A percentile compares a stretch with the other conserved stretches of the same genome.
phyloP scores from a whole-genome alignment of 1,139 yeast species.

The Trichomonascaceae sp. region DNA sequence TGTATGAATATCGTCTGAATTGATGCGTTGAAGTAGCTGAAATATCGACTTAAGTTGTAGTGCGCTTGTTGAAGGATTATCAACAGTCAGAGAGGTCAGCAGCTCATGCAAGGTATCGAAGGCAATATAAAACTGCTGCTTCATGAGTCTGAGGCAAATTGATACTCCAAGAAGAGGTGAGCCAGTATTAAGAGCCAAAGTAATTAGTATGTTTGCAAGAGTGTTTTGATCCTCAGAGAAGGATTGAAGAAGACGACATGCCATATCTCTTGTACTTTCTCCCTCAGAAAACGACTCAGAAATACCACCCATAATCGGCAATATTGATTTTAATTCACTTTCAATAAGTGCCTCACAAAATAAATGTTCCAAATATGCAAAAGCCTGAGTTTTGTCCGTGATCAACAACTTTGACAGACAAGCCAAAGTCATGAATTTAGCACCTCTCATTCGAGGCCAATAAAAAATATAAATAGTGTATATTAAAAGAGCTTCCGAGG shows the following conservation, averaged over 20 bases:
- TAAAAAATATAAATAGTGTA: neutral
- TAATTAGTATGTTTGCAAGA: constrained; percentile 6
- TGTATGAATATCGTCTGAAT: neutral
- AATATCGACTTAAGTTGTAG: constrained; percentile 17
- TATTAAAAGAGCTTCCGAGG: neutral
- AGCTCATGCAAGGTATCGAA: constrained; percentile 8
- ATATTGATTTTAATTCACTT: neutral
- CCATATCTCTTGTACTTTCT: neutral
- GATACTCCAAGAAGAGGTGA: constrained; percentile 21
- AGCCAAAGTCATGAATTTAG: constrained; percentile 3
- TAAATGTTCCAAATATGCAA: neutral
- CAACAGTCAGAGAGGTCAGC: constrained; percentile 15
- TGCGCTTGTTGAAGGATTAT: constrained; percentile 14
- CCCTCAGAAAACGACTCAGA: neutral
- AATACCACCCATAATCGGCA: neutral
- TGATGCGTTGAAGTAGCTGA: neutral
- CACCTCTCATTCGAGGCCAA: constrained; percentile 2
- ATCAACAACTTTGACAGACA: constrained; percentile 4
- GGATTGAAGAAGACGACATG: neutral
- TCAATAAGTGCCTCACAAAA: neutral
- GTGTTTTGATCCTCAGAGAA: neutral
- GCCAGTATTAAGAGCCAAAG: constrained; percentile 12
- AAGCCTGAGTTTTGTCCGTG: neutral
- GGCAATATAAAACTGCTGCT: constrained; percentile 8
- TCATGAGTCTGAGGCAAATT: constrained; percentile 14